A percentile compares a stretch with the other conserved stretches of the same genome.
Evolutionary conservation across 2,329 filamentous ascomycete genomes (phyloP).

Genomic region (Teratosphaeriaceae sp.): DNA sequence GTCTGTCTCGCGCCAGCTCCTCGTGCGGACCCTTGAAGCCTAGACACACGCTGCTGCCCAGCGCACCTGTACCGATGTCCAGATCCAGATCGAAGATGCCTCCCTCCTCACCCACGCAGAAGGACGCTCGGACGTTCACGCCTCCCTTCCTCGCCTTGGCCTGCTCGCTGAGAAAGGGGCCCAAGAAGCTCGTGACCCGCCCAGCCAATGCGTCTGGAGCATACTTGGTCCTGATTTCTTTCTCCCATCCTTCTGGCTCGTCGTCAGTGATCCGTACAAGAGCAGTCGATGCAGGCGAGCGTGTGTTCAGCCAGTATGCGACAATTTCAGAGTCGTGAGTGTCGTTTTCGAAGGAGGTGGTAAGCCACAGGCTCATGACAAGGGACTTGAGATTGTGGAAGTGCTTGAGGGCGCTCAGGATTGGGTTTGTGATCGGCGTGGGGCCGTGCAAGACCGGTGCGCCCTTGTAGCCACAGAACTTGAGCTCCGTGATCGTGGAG

Average conservation of each 20-base stretch:
- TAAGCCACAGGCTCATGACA: conserved; percentile 37
- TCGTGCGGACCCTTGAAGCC: conserved; percentile 39
- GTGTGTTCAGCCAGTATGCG: conserved; percentile 37
- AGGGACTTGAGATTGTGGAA: conserved; percentile 38
- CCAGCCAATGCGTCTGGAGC: conserved; percentile 35
- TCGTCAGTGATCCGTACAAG: conserved; percentile 27
- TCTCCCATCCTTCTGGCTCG: conserved; percentile 35
- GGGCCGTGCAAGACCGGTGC: conserved; percentile 34
- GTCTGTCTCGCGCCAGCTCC: conserved; percentile 35
- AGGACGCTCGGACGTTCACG: conserved; percentile 39
- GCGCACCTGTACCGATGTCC: conserved; percentile 29
- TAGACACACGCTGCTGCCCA: conserved; percentile 31
- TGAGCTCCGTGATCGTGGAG: conserved; percentile 37
- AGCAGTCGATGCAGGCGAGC: conserved; percentile 33
- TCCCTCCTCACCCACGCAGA: conserved; percentile 34
- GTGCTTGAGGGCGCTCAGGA: conserved; percentile 35
- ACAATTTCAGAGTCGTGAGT: conserved; percentile 38
- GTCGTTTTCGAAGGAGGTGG: conserved; percentile 32
- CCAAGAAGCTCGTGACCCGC: conserved; percentile 34
- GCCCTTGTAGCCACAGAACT: conserved; percentile 43
- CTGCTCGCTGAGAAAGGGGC: conserved; percentile 32
- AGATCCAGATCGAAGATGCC: conserved; percentile 44
- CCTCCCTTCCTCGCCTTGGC: conserved; percentile 37
- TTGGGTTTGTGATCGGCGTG: conserved; percentile 31
- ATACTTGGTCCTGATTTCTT: conserved; percentile 34